Evolutionary conservation across 768 basidiomycete species (phyloP).

Genomic region (Pluteus cervinus): DNA sequence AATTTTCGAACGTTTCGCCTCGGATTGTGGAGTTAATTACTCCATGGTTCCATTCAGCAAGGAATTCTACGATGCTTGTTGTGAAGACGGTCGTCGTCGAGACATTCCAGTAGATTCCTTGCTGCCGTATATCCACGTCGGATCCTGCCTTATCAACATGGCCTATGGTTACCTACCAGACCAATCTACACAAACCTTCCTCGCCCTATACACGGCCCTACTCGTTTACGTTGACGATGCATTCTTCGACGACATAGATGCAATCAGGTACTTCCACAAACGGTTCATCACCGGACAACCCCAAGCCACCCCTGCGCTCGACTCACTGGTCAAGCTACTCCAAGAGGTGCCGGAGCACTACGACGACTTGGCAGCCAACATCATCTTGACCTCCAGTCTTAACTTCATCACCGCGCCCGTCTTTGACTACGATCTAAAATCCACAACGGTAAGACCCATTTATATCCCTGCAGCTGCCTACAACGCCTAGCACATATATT

Average conservation of each 20-base stretch:
- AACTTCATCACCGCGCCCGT: conserved; percentile 25
- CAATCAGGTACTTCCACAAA: background rate
- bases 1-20: too few species aligned
- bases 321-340: background rate
- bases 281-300: background rate
- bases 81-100: too few species aligned
- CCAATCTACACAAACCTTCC: background rate
- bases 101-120: too few species aligned
- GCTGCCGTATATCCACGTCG: too few species aligned
- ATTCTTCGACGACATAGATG: background rate
- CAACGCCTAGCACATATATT: too few species aligned
- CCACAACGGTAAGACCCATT: too few species aligned
- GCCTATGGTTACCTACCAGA: too few species aligned
- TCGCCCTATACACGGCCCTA: background rate
- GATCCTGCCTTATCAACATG: too few species aligned
- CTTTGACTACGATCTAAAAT: conserved; percentile 9
- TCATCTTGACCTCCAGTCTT: conserved; percentile 29
- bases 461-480: too few species aligned
- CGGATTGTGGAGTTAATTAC: too few species aligned
- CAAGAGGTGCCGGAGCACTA: background rate
- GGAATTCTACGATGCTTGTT: too few species aligned
- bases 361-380: conserved; percentile 20
- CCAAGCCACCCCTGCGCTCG: background rate
- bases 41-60: too few species aligned
- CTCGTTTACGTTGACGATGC: background rate